Evolutionary conservation across 1,284 basidiomycete species (phyloP).

Genomic region (Volvariella surrecta): DNA sequence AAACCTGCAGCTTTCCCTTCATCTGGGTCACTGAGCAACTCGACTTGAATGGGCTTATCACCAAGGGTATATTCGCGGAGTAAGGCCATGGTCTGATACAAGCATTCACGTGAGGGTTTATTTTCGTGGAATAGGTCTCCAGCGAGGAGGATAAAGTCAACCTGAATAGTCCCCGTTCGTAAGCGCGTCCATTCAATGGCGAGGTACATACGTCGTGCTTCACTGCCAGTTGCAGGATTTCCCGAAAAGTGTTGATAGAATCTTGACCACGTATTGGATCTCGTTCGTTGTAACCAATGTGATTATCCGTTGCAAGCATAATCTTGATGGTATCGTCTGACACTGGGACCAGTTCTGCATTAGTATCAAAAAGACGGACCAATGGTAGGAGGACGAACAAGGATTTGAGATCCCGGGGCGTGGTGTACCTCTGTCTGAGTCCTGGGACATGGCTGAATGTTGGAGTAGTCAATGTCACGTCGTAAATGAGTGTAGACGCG

Average conservation of each 20-base stretch:
- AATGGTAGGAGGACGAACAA: conserved; percentile 21
- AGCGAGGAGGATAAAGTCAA: conserved; percentile 90
- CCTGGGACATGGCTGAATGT: neutral
- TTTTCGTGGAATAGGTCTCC: conserved; percentile 99
- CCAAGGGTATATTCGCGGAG: conserved; percentile 89
- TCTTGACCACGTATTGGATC: conserved; percentile 95
- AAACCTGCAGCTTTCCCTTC: conserved; percentile 82
- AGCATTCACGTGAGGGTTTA: conserved; percentile 82
- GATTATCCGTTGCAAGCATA: conserved; percentile 89
- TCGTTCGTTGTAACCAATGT: conserved; percentile 92
- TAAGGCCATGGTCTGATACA: conserved; percentile 85
- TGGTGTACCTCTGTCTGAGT: conserved; percentile 9
- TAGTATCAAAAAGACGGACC: neutral
- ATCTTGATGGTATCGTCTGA: conserved; percentile 72
- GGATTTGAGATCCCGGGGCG: conserved; percentile 27
- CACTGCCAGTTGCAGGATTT: conserved; percentile 86
- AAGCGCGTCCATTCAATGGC: no score
- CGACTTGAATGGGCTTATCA: conserved; percentile 81
- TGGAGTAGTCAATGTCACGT: no score
- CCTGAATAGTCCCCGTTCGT: conserved; percentile 40
- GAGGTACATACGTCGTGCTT: conserved; percentile 67
- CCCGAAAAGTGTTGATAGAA: conserved; percentile 91
- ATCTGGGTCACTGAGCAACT: conserved; percentile 87
- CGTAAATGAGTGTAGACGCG: no score
- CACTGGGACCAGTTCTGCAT: conserved; percentile 23